Conservation (phyloP, 2,329 filamentous ascomycete species). For the Helotiales sp. region DNA sequence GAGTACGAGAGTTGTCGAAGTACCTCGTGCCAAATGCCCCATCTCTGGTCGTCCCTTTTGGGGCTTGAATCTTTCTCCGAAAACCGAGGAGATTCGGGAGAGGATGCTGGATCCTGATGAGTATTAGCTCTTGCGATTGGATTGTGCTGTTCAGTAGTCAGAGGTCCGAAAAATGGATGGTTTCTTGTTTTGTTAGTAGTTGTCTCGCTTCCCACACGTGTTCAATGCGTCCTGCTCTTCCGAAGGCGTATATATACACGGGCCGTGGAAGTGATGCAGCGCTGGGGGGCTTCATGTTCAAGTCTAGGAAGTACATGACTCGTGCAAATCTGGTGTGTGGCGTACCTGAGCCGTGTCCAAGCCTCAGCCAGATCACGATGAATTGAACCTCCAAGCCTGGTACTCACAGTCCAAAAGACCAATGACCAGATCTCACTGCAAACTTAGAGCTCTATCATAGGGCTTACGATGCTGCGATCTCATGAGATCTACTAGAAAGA, state of each 20-base stretch:
- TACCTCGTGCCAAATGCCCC: not conserved
- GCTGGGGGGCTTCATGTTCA: no score
- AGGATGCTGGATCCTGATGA: not conserved
- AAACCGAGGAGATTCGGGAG: constrained; percentile 4
- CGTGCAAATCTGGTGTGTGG: not conserved
- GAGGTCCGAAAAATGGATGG: not conserved
- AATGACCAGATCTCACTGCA: not conserved
- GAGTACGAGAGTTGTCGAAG: not conserved
- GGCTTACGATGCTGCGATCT: no score
- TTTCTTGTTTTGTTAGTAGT: not conserved
- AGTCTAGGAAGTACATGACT: not conserved
- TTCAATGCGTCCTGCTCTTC: no score
- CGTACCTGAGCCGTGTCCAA: not conserved
- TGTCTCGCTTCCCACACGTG: no score
- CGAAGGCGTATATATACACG: no score
- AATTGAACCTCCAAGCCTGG: not conserved
- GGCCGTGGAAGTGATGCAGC: no score
- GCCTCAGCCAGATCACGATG: not conserved
- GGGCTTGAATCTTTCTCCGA: not conserved
- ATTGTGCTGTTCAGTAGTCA: not conserved
- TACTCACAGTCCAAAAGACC: no score
- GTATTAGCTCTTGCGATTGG: not conserved
- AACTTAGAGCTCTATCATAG: no score
- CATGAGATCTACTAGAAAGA: no score
- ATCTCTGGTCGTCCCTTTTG: not conserved